A percentile compares a stretch with the other conserved stretches of the same genome.
Evolutionary conservation across 768 basidiomycete species (phyloP).

Genomic region (Auriscalpium orientale): DNA sequence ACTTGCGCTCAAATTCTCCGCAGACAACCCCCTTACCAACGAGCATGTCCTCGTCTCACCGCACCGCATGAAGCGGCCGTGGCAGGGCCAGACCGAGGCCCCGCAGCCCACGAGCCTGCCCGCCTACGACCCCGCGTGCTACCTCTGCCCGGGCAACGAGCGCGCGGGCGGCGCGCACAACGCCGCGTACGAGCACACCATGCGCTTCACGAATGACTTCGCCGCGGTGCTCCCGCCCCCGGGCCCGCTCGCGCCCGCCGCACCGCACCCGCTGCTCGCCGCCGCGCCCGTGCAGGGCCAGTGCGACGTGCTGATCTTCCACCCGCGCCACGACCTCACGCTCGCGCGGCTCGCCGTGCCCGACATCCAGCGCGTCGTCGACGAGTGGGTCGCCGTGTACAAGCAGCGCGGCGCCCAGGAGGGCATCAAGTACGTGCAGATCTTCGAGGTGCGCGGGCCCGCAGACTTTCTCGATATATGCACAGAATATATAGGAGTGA

Average conservation of each 20-base stretch:
- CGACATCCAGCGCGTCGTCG: conserved; percentile 60
- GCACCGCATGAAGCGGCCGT: conserved; percentile 85
- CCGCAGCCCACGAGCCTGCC: conserved; percentile 47
- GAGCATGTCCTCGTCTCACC: conserved; percentile 81
- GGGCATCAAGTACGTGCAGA: conserved; percentile 79
- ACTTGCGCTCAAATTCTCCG: background rate
- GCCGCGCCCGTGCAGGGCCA: conserved; percentile 66
- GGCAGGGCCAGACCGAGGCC: conserved; percentile 81
- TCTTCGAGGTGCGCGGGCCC: conserved; percentile 63
- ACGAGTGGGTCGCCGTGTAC: conserved; percentile 69
- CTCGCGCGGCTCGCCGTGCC: conserved; percentile 52
- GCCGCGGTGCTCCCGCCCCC: conserved; percentile 69
- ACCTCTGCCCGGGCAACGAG: conserved; percentile 81
- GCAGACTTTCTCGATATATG: background rate
- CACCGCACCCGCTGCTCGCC: conserved; percentile 53
- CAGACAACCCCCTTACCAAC: conserved; percentile 75
- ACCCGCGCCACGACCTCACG: conserved; percentile 80
- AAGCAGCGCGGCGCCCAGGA: conserved; percentile 46
- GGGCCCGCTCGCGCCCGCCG: conserved; percentile 40
- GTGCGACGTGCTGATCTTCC: conserved; percentile 87
- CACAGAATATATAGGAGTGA: conserved; percentile 13
- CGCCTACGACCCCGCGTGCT: conserved; percentile 65
- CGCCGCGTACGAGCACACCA: conserved; percentile 58
- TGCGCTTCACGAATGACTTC: conserved; percentile 76
- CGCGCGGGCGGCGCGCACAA: conserved; percentile 69